Conservation (phyloP, 257 asterid species). For the Petunia secreta region DNA sequence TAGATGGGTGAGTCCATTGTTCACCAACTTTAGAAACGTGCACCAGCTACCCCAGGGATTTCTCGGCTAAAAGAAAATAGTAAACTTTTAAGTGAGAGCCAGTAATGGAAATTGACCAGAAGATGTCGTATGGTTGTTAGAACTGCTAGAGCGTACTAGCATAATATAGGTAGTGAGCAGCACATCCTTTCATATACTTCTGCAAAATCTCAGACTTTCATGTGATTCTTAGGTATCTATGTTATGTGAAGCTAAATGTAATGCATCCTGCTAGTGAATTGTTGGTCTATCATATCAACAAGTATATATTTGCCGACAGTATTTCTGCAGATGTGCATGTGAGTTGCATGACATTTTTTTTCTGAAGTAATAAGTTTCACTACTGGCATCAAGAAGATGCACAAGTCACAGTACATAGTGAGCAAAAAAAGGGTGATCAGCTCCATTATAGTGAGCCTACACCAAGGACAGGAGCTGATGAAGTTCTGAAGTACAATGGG, state of each 20-base stretch:
- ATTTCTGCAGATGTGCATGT: not conserved
- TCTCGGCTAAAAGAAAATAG: not conserved
- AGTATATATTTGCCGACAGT: not conserved
- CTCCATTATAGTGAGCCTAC: too few relatives aligned
- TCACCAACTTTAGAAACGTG: not conserved
- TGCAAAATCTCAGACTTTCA: not conserved
- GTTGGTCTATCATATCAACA: not conserved
- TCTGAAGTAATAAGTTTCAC: too few relatives aligned
- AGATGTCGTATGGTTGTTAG: not conserved
- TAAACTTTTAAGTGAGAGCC: not conserved
- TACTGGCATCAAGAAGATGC: too few relatives aligned
- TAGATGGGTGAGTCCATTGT: not conserved
- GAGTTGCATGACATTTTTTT: not conserved
- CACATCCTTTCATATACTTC: not conserved
- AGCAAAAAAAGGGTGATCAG: too few relatives aligned
- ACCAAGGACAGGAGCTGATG: too few relatives aligned
- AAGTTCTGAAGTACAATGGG: too few relatives aligned
- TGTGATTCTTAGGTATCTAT: not conserved
- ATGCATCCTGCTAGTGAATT: not conserved
- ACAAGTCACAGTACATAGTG: too few relatives aligned
- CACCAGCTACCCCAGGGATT: too few relatives aligned
- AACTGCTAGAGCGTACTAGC: slow-evolving; percentile 18
- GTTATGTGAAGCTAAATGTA: not conserved
- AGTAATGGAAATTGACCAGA: slow-evolving; percentile 5
- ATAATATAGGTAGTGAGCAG: slow-evolving; percentile 6